A percentile compares a stretch with the other conserved stretches of the same genome.
phyloP scores from a whole-genome alignment of 1,284 basidiomycete genomes.

The Boletus sp. region DNA sequence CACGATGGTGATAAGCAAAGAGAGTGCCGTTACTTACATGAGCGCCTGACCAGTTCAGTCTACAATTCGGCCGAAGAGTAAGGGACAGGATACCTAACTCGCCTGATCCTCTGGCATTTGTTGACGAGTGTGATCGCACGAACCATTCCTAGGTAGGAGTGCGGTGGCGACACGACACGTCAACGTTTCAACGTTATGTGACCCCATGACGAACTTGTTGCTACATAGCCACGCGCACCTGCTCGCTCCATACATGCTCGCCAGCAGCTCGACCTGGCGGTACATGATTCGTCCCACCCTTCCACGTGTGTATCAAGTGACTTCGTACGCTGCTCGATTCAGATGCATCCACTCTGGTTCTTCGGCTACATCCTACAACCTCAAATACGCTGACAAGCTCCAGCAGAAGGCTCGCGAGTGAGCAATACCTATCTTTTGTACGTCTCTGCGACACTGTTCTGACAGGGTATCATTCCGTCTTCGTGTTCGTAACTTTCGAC shows the following conservation, averaged over 20 bases:
- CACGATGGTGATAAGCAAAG: not conserved
- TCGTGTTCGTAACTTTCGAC: not conserved
- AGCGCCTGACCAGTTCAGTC: not conserved
- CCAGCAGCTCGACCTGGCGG: too few species aligned
- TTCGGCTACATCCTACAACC: conserved; percentile 19
- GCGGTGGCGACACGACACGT: too few species aligned
- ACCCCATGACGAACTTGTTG: too few species aligned
- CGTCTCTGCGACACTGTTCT: conserved; percentile 10
- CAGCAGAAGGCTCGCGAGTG: conserved; percentile 44
- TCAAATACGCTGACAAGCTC: conserved; percentile 49
- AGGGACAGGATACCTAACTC: not conserved
- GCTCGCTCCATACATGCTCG: too few species aligned
- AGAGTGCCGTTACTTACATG: not conserved
- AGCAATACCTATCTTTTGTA: conserved; percentile 23
- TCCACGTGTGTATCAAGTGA: conserved; percentile 2
- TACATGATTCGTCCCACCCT: conserved; percentile 8
- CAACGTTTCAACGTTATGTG: too few species aligned
- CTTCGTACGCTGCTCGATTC: conserved; percentile 5
- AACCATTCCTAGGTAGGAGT: not conserved
- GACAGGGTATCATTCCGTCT: conserved; percentile 9
- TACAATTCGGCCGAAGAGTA: conserved; percentile 1
- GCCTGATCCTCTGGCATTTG: not conserved
- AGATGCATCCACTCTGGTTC: conserved; percentile 14
- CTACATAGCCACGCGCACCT: too few species aligned
- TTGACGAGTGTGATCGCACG: not conserved